Evolutionary conservation across 257 asterid genomes (phyloP).

Genomic region (Fraxinus excelsior): DNA sequence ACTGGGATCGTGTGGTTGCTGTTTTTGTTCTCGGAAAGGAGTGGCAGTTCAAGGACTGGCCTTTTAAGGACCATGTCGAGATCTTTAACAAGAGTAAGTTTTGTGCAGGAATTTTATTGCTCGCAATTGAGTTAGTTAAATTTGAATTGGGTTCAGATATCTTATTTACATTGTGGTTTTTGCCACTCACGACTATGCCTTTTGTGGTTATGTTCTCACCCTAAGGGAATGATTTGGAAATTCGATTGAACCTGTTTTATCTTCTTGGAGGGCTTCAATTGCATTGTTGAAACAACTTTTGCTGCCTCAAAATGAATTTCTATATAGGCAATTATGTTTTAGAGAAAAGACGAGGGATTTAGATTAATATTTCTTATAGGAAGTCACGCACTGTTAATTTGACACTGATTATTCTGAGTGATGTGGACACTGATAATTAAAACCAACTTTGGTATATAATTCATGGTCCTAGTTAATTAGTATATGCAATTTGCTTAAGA

Average conservation of each 20-base stretch:
- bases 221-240: background rate
- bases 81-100: constrained; percentile 87
- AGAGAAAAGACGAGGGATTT: background rate
- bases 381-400: background rate
- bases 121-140: constrained; percentile 1
- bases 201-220: background rate
- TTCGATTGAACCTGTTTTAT: background rate
- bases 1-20: constrained; percentile 98
- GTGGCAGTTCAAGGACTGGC: constrained; percentile 99
- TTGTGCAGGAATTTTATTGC: background rate
- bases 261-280: constrained; percentile 2
- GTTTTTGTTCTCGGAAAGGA: constrained; percentile 98
- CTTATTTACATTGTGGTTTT: background rate
- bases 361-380: background rate
- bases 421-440: background rate
- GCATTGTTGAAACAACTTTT: background rate
- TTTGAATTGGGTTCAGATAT: constrained; percentile 4
- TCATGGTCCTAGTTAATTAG: background rate
- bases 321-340: background rate
- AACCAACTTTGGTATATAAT: constrained; percentile 2
- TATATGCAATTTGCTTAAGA: background rate
- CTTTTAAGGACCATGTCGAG: constrained; percentile 93
- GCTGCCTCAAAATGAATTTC: background rate
- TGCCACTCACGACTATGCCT: background rate
- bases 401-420: background rate